Evolutionary conservation across 2,329 filamentous ascomycete species (phyloP).

Genomic region (Colletotrichum nymphaeae): DNA sequence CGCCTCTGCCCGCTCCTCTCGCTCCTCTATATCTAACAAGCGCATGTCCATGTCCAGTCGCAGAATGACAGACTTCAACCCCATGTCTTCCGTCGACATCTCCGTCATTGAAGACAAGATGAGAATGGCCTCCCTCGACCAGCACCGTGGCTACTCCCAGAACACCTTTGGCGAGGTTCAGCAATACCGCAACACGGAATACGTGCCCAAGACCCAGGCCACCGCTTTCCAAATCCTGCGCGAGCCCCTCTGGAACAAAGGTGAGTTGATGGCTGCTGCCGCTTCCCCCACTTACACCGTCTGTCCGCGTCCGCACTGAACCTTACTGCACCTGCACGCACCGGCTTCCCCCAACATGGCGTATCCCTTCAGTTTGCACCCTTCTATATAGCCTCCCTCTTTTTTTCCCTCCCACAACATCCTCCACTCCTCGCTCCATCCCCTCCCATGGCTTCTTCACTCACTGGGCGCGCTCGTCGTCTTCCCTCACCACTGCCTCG

Average conservation of each 20-base stretch:
- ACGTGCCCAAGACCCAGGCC: conserved; percentile 62
- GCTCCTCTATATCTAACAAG: conserved; percentile 64
- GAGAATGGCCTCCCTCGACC: conserved; percentile 70
- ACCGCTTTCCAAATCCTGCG: conserved; percentile 70
- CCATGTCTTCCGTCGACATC: conserved; percentile 68
- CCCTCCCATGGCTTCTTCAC: conserved; percentile 33
- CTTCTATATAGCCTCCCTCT: conserved; percentile 30
- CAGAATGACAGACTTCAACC: conserved; percentile 64
- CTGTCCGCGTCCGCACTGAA: conserved; percentile 20
- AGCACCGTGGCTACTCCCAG: conserved; percentile 69
- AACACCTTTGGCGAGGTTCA: conserved; percentile 66
- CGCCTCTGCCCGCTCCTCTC: conserved; percentile 59
- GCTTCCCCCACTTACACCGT: conserved; percentile 29
- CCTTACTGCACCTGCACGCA: conserved; percentile 27
- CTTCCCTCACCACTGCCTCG: conserved; percentile 27
- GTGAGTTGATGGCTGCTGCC: conserved; percentile 58
- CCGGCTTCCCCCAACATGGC: conserved; percentile 31
- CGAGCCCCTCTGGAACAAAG: conserved; percentile 75
- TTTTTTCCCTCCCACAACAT: conserved; percentile 5
- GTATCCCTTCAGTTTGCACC: conserved; percentile 31
- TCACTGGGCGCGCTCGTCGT: conserved; percentile 29
- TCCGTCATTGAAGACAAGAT: conserved; percentile 68
- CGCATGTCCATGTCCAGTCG: conserved; percentile 62
- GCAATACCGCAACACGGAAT: conserved; percentile 65
- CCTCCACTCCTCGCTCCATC: conserved; percentile 2